Conservation (phyloP, 768 basidiomycete species). For the Hemileccinum rubropunctum region DNA sequence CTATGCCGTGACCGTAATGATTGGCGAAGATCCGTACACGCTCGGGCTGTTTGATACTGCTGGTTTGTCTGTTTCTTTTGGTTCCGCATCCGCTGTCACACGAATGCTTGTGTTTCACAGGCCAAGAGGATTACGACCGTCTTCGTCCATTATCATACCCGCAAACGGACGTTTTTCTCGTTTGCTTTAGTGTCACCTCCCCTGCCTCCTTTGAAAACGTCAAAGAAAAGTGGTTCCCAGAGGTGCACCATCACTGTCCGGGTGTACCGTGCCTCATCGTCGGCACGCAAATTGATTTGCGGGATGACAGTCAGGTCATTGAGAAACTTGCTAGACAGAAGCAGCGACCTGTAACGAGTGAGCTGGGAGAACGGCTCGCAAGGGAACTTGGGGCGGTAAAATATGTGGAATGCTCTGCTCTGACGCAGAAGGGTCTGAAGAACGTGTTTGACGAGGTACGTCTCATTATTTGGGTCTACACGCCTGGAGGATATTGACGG, state of each 20-base stretch:
- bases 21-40: conserved; percentile 99
- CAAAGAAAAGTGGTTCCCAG: conserved; percentile 99
- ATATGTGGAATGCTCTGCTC: conserved; percentile 97
- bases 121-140: conserved; percentile 99
- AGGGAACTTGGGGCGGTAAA: conserved; percentile 97
- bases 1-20: conserved; percentile 99
- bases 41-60: conserved; percentile 98
- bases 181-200: conserved; percentile 98
- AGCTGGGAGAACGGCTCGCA: conserved; percentile 93
- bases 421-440: conserved; percentile 99
- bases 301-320: conserved; percentile 88
- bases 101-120: conserved; percentile 39
- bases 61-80: conserved; percentile 52
- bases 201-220: conserved; percentile 99
- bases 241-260: conserved; percentile 99
- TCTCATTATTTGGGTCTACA: conserved; percentile 10
- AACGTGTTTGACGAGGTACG: conserved; percentile 99
- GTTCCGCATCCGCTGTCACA: neutral
- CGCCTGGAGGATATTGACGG: conserved; percentile 6
- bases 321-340: conserved; percentile 97
- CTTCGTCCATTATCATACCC: conserved; percentile 99
- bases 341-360: conserved; percentile 85
- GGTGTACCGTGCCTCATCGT: conserved; percentile 99
- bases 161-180: conserved; percentile 98
- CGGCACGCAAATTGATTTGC: conserved; percentile 95